Base-by-base conservation (phyloP, 306 rosid species). In the Corylus americana region DNA sequence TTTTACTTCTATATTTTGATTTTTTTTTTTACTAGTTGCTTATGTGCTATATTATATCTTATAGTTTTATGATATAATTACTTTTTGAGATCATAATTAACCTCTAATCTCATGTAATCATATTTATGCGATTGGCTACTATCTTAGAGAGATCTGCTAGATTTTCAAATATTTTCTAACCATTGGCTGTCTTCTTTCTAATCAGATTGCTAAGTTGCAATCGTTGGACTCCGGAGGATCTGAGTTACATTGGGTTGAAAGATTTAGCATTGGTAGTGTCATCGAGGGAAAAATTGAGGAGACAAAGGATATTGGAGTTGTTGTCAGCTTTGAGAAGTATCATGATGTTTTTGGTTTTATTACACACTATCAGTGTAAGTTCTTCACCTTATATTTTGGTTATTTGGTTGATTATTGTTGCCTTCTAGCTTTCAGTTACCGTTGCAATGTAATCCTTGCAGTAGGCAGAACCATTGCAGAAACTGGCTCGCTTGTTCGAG, bases 281-380 rank as follows among this genome's bases (percentile, higher is more conserved):
- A 89, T 87, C 77, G 84, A 88, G 81, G 99, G 97, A 75, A 90
- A 79, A 89, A 89, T 95, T 77, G 87, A 85, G 72, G 94, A 95
- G 81, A 77, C 85, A 72, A 90, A 91, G 84, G 98, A 90, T 54
- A 85, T 83, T 48, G 96, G 97, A 77, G 83, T 89, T 83, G 87
- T 88, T 86, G 70, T 95, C 67, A 83, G 87, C 90, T 95, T 95
- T 90, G 94, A 89, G 84, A 89, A 89, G 68, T 86, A 86, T 57
- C 80, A 66, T 77, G 95, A 91, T 74, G 93, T 92, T 51, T 86
- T 93, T 73, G 99, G 99, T 83, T 90, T 90, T 76, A 86, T 92
- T 57, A 83, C 97, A 13, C 89, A 82, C 58, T 77, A 95, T 79
- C 98, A 92, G 83, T 79, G 98, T 94, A 83, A 73, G 93, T 88